A percentile compares a stretch with the other conserved stretches of the same genome.
These are phyloP conservation scores for Protoeuglena noctilucae DNA, from an alignment of 139 green algal genomes.

Conservation along the genomic window DNA sequence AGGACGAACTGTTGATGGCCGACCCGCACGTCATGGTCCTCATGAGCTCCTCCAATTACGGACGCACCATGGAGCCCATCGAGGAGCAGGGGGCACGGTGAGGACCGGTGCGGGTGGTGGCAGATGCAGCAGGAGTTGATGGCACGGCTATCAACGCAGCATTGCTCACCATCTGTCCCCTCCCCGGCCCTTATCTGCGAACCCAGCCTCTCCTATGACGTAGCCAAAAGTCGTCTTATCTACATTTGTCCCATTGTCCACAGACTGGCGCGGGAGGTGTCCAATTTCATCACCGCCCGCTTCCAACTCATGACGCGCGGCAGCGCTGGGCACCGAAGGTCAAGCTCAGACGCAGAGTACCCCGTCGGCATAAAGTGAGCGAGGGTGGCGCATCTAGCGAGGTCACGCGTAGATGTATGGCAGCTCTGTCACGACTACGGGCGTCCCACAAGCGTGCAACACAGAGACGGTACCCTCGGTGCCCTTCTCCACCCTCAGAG, in stretches of 20 bases:
- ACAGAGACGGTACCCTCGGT: background rate
- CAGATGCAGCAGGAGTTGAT: too few relatives aligned
- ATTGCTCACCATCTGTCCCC: background rate
- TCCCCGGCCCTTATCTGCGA: background rate
- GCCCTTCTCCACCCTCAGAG: background rate
- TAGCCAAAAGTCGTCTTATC: slow-evolving; percentile 18
- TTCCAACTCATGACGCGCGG: too few relatives aligned
- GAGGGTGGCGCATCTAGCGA: too few relatives aligned
- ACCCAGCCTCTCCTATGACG: slow-evolving; percentile 19
- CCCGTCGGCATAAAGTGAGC: too few relatives aligned
- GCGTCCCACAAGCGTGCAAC: background rate
- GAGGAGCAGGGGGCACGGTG: too few relatives aligned
- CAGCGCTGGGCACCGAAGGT: slow-evolving; percentile 3
- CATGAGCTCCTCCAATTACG: slow-evolving; percentile 26
- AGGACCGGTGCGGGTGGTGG: too few relatives aligned
- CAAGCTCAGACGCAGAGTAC: too few relatives aligned
- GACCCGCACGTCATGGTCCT: slow-evolving; percentile 32
- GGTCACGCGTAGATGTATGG: too few relatives aligned
- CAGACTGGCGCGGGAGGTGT: slow-evolving; percentile 16
- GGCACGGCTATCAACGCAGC: background rate
- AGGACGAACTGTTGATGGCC: slow-evolving; percentile 24
- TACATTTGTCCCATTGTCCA: slow-evolving; percentile 3
- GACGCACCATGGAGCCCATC: slow-evolving; percentile 20
- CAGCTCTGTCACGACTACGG: slow-evolving; percentile 5
- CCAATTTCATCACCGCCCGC: background rate